These are phyloP conservation scores for Filosporella fistucella DNA, from an alignment of 495 filamentous ascomycete genomes.

Conservation along the genomic window DNA sequence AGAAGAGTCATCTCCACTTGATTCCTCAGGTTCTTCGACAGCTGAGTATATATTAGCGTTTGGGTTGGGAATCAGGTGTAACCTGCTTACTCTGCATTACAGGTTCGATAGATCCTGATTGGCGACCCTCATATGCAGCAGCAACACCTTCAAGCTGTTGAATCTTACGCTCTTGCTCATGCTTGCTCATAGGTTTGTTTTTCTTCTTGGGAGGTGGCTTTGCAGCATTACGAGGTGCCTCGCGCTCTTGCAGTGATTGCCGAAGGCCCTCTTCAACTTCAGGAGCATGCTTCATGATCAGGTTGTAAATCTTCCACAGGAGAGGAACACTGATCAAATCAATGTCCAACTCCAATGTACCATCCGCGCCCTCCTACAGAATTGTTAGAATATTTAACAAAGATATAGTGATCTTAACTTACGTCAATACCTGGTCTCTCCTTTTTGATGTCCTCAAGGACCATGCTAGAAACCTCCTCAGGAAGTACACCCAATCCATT, in stretches of 20 bases:
- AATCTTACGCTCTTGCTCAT: slow-evolving; percentile 87
- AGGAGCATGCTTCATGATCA: slow-evolving; percentile 66
- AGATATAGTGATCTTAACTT: slow-evolving; percentile 10
- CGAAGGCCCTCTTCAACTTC: slow-evolving; percentile 30
- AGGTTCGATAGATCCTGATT: slow-evolving; percentile 21
- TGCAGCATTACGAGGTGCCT: slow-evolving; percentile 34
- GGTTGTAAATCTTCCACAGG: slow-evolving; percentile 68
- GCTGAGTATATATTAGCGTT: slow-evolving; percentile 13
- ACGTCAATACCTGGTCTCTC: slow-evolving; percentile 73
- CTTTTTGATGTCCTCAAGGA: slow-evolving; percentile 84
- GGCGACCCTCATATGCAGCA: slow-evolving; percentile 13
- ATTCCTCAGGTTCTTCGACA: slow-evolving; percentile 19
- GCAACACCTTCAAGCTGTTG: slow-evolving; percentile 63
- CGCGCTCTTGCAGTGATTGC: slow-evolving; percentile 29
- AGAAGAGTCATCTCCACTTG: slow-evolving; percentile 23
- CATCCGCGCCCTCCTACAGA: slow-evolving; percentile 49
- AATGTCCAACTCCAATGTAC: slow-evolving; percentile 88
- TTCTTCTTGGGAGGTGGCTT: slow-evolving; percentile 75
- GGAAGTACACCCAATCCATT: slow-evolving; percentile 71
- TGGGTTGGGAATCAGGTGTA: background rate
- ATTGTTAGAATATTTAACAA: slow-evolving; percentile 22
- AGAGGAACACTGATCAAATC: slow-evolving; percentile 74
- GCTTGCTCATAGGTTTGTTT: slow-evolving; percentile 98
- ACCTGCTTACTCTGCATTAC: slow-evolving; percentile 21
- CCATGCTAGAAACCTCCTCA: slow-evolving; percentile 66